Percentiles rank a stretch among this genome's conserved stretches.
Conservation (phyloP, 257 asterid genomes). For the Haberlea rhodopensis region DNA sequence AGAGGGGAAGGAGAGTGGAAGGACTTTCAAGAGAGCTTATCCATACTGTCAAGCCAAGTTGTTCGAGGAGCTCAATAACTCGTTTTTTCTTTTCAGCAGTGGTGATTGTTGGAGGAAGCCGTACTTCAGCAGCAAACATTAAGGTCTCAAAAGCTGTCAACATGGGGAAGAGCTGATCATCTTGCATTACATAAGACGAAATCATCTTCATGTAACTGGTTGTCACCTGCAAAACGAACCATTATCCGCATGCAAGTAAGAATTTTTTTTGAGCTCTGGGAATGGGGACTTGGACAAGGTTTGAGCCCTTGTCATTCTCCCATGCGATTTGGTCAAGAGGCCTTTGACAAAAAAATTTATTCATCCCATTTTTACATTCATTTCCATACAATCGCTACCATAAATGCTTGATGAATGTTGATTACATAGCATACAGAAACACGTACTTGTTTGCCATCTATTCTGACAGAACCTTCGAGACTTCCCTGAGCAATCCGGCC, state of each 20-base stretch:
- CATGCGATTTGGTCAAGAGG: too few relatives aligned
- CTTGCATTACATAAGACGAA: constrained; percentile 91
- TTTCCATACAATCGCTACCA: too few relatives aligned
- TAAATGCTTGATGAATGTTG: too few relatives aligned
- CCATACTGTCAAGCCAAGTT: constrained; percentile 67
- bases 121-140: constrained; percentile 83
- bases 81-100: constrained; percentile 67
- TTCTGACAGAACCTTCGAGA: constrained; percentile 72
- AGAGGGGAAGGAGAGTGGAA: neutral
- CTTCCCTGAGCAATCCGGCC: constrained; percentile 86
- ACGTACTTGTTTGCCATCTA: constrained; percentile 74
- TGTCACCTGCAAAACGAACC: constrained; percentile 55
- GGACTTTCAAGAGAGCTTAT: neutral
- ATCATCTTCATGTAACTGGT: constrained; percentile 88
- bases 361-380: too few relatives aligned
- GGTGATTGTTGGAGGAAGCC: constrained; percentile 82
- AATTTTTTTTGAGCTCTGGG: neutral
- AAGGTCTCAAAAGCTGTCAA: constrained; percentile 75
- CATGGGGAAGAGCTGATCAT: constrained; percentile 85
- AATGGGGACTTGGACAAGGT: too few relatives aligned
- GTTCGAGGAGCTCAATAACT: constrained; percentile 67
- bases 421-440: too few relatives aligned
- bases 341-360: too few relatives aligned
- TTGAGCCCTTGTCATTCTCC: too few relatives aligned
- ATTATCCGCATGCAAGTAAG: neutral